A percentile compares a stretch with the other conserved stretches of the same genome.
These are phyloP conservation scores for Sporothrix phasma DNA, from an alignment of 2,329 filamentous ascomycete genomes.

Conservation along the genomic window DNA sequence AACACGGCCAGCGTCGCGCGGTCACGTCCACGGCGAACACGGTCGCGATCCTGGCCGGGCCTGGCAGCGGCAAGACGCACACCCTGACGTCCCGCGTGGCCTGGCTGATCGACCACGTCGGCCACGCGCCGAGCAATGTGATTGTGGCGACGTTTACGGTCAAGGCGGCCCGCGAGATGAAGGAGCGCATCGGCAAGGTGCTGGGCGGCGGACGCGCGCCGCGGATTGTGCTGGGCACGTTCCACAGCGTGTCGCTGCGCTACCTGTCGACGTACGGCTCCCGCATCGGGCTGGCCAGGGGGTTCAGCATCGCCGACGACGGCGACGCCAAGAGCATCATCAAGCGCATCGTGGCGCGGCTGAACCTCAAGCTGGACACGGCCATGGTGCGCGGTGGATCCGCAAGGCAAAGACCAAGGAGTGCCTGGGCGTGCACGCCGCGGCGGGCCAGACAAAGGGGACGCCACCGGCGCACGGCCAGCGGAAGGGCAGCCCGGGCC, in stretches of 20 bases:
- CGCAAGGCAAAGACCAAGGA: conserved; percentile 55
- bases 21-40: conserved; percentile 44
- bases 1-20: conserved; percentile 47
- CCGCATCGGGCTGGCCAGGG: conserved; percentile 68
- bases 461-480: conserved; percentile 16
- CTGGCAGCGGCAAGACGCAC: conserved; percentile 81
- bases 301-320: conserved; percentile 86
- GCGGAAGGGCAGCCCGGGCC: conserved; percentile 16
- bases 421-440: conserved; percentile 29
- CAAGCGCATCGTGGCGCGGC: conserved; percentile 70
- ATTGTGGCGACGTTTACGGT: conserved; percentile 96
- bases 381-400: conserved; percentile 64
- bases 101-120: conserved; percentile 66
- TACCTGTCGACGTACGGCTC: conserved; percentile 79
- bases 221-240: conserved; percentile 79
- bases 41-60: conserved; percentile 58
- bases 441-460: conserved; percentile 31
- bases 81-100: conserved; percentile 88
- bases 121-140: conserved; percentile 72
- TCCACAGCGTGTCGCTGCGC: conserved; percentile 82
- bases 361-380: conserved; percentile 53
- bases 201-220: conserved; percentile 68
- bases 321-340: conserved; percentile 71
- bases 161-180: conserved; percentile 91
- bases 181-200: conserved; percentile 69